phyloP scores from a whole-genome alignment of 768 basidiomycete genomes.

The Clavulina sp. region DNA sequence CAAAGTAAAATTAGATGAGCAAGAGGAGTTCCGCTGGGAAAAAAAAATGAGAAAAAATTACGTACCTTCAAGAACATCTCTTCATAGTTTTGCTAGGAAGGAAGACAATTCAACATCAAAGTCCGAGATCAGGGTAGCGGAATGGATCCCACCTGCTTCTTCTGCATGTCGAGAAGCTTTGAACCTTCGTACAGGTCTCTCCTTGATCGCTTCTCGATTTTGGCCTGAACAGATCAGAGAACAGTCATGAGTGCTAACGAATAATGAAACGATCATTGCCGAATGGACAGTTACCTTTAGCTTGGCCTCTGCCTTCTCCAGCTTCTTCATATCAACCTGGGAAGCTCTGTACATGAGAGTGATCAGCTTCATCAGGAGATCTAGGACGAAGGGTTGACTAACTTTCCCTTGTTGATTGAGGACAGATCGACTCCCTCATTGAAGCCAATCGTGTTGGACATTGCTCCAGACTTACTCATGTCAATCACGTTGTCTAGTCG shows the following conservation, averaged over 20 bases:
- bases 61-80: slow-evolving; percentile 94
- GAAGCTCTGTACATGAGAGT: slow-evolving; percentile 39
- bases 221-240: slow-evolving; percentile 39
- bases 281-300: slow-evolving; percentile 37
- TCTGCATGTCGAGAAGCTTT: slow-evolving; percentile 80
- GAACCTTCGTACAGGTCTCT: slow-evolving; percentile 91
- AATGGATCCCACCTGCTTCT: slow-evolving; percentile 47
- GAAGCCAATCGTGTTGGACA: slow-evolving; percentile 65
- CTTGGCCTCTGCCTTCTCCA: slow-evolving; percentile 95
- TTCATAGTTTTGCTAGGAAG: slow-evolving; percentile 75
- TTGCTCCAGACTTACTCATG: slow-evolving; percentile 59
- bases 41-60: too few relatives aligned
- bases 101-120: not conserved
- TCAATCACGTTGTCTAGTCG: slow-evolving; percentile 69
- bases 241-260: not conserved
- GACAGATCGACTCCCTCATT: slow-evolving; percentile 76
- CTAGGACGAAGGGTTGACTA: slow-evolving; percentile 16
- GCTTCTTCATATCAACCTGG: slow-evolving; percentile 84
- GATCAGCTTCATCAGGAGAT: not conserved
- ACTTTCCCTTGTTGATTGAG: slow-evolving; percentile 91
- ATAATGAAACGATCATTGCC: not conserved
- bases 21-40: not conserved
- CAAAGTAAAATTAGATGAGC: not conserved
- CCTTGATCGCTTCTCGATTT: slow-evolving; percentile 89
- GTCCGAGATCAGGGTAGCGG: too few relatives aligned